phyloP scores from a whole-genome alignment of 192 early-diverging fungal genomes.

The Entrophospora sp. region DNA sequence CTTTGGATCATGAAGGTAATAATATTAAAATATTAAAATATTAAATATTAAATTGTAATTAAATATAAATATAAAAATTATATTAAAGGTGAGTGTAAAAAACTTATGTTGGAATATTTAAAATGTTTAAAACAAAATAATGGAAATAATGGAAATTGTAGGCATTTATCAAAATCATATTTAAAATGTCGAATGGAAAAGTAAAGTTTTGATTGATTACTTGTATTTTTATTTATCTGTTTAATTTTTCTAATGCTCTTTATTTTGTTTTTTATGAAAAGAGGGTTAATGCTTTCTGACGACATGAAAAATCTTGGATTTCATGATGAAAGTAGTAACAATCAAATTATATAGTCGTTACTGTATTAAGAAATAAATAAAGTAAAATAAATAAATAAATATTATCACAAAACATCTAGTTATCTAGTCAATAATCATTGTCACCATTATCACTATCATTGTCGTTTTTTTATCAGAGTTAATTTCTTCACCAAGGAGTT shows the following conservation, averaged over 20 bases:
- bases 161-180: slow-evolving; percentile 66
- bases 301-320: slow-evolving; percentile 62
- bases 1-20: slow-evolving; percentile 73
- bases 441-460: no score
- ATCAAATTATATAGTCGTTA: no score
- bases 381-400: no score
- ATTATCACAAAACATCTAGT: no score
- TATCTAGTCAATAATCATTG: no score
- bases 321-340: no score
- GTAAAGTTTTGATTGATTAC: slow-evolving; percentile 33
- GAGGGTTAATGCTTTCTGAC: slow-evolving; percentile 60
- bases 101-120: slow-evolving; percentile 72
- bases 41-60: not conserved
- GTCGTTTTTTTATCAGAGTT: no score
- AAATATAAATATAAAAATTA: not conserved
- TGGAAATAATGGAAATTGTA: slow-evolving; percentile 64
- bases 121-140: slow-evolving; percentile 64
- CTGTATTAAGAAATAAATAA: no score
- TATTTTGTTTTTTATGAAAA: slow-evolving; percentile 23
- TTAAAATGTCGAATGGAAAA: slow-evolving; percentile 88
- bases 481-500: slow-evolving; percentile 13
- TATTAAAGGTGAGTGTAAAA: slow-evolving; percentile 65
- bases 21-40: not conserved
- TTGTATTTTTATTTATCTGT: not conserved
- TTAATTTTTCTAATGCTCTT: not conserved